Base-by-base conservation (phyloP, 805 yeast species). In the Yamadazyma akitaensis region DNA sequence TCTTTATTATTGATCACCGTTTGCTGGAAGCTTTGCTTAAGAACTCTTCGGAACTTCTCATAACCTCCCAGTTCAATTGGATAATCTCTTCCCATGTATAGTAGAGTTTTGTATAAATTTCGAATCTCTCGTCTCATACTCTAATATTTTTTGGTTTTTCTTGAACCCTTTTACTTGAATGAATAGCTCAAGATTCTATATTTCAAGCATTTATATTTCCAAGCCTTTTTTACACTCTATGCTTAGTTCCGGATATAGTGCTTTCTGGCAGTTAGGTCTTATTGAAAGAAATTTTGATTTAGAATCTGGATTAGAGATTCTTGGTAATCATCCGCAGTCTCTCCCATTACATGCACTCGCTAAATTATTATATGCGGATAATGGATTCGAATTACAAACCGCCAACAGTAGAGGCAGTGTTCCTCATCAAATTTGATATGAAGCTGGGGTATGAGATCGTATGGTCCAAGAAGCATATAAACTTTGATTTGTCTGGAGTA, bases 361-460 rank as follows among this genome's bases (percentile, higher is more conserved):
- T 21, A 13, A 33, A 8, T 33, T 33, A 10, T 5, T 33, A 6
- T 12, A 30, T 40, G 18, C 21, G 18, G 16, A 31, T 37, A 16
- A 39, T 44, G 40, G 18, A 35, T 16, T 7, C 34, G 17, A 43
- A 43, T 31, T 53, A 53, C 42, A 48, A 44, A 11, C 53, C 63
- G 4, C 60, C 73, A 14, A 60, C 59, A 42, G 61, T 68, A 4
- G 59, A 57, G 11, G 63, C 66, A 2, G 42, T 68, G 14, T 72
- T 70, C 47, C 55, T 72, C 31, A 61, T 63, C 37, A 60, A 67
- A 19, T 72, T 72, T 51, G 72, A 72, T 52, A 53, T 57, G 18
- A 57, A 55, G 16, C 44, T 54, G 5, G 77, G 76, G 28, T 70
- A 72, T 53, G 60, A 62, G 37, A 49, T 70, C 42, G 61, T 62